Evolutionary conservation across 768 basidiomycete species (phyloP).

Genomic region (Peribolospora baueri): DNA sequence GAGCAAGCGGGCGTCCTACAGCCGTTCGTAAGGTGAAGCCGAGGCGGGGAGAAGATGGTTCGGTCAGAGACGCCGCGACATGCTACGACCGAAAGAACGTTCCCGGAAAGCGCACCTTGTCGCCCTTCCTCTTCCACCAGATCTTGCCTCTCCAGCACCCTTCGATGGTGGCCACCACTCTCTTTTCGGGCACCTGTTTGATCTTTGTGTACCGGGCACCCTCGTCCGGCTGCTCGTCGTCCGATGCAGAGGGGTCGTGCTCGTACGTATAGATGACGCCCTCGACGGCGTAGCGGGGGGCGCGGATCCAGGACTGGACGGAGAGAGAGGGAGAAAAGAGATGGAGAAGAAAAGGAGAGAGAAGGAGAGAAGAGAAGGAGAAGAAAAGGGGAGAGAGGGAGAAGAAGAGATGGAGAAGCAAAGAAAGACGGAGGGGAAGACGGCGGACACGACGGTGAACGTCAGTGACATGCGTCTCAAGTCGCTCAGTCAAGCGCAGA

Average conservation of each 20-base stretch:
- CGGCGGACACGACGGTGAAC: neutral
- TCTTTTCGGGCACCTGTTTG: slow-evolving; percentile 63
- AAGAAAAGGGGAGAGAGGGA: neutral
- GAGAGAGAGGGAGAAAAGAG: neutral
- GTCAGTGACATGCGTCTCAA: neutral
- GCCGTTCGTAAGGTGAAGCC: neutral
- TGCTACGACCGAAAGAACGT: neutral
- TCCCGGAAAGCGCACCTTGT: slow-evolving; percentile 17
- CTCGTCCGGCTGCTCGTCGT: slow-evolving; percentile 45
- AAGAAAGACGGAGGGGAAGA: no score
- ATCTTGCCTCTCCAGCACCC: slow-evolving; percentile 69
- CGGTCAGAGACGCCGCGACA: neutral
- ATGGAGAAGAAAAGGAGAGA: no score
- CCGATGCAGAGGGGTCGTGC: slow-evolving; percentile 17
- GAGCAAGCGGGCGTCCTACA: slow-evolving; percentile 18
- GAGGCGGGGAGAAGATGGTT: neutral
- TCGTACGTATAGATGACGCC: slow-evolving; percentile 70
- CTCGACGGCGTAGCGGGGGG: slow-evolving; percentile 57
- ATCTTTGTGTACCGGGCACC: slow-evolving; percentile 26
- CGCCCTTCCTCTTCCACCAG: slow-evolving; percentile 37
- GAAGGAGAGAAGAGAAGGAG: neutral
- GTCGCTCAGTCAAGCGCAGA: neutral
- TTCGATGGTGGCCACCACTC: slow-evolving; percentile 56
- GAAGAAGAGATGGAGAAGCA: neutral
- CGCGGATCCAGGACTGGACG: slow-evolving; percentile 44